Conservation (phyloP, 495 filamentous ascomycete genomes). For the Daldinia concentrica region DNA sequence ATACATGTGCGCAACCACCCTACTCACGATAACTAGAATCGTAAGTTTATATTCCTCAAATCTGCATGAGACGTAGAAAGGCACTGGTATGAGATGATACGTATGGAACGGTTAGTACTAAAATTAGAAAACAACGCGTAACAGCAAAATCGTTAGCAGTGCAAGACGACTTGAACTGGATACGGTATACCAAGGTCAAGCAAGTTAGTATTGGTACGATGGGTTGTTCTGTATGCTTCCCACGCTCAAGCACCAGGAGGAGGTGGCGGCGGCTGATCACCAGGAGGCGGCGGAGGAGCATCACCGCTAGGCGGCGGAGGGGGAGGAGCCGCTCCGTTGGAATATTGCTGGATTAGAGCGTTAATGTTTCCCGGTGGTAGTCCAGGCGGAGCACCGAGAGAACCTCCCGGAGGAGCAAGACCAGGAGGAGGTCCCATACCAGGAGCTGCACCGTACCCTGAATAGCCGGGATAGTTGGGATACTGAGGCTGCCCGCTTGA, state of each 20-base stretch:
- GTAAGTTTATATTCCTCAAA: background rate
- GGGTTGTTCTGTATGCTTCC: slow-evolving; percentile 17
- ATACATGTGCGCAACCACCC: slow-evolving; percentile 27
- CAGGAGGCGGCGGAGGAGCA: slow-evolving; percentile 77
- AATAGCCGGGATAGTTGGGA: slow-evolving; percentile 65
- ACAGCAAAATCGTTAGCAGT: slow-evolving; percentile 32
- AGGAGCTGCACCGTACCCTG: slow-evolving; percentile 68
- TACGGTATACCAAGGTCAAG: slow-evolving; percentile 9
- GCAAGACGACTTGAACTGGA: slow-evolving; percentile 3
- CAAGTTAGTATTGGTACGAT: slow-evolving; percentile 36
- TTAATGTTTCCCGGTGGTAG: slow-evolving; percentile 62
- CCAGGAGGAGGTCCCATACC: slow-evolving; percentile 64
- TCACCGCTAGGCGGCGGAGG: slow-evolving; percentile 61
- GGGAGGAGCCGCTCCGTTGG: slow-evolving; percentile 66
- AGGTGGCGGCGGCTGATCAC: slow-evolving; percentile 79
- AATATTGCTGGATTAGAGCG: slow-evolving; percentile 73
- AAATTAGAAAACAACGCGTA: slow-evolving; percentile 21
- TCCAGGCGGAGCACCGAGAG: slow-evolving; percentile 68
- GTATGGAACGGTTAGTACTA: slow-evolving; percentile 17
- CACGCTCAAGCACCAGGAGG: slow-evolving; percentile 64
- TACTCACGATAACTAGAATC: background rate
- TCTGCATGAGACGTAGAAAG: background rate
- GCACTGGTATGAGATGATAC: slow-evolving; percentile 1
- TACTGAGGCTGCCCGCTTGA: slow-evolving; percentile 64
- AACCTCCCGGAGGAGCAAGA: slow-evolving; percentile 69